Conservation (phyloP, 257 asterid species). For the Fraxinus cuspidata region DNA sequence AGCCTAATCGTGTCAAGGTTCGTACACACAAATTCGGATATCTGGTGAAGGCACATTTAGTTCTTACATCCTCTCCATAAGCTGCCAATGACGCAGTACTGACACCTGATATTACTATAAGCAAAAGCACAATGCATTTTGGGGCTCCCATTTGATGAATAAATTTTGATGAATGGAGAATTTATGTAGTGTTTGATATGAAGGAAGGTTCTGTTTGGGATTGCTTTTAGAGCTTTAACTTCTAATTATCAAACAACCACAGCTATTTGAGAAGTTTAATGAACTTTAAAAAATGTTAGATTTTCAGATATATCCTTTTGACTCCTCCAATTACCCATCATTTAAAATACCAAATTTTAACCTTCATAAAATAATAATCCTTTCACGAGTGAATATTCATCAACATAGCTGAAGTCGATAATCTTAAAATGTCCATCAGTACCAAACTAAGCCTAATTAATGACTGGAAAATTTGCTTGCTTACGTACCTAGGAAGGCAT, state of each 20-base stretch:
- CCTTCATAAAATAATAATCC: not conserved
- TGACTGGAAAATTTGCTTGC: no score
- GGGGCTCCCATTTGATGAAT: conserved; percentile 37
- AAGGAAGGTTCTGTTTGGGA: not conserved
- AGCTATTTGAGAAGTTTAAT: not conserved
- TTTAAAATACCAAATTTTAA: not conserved
- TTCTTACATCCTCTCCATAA: conserved; percentile 26
- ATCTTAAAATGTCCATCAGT: no score
- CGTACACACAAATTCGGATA: conserved; percentile 60
- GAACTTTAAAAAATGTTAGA: no score
- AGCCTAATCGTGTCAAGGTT: conserved; percentile 33
- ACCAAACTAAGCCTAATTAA: no score
- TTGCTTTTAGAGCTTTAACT: not conserved
- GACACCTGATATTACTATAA: conserved; percentile 5
- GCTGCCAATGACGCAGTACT: conserved; percentile 18
- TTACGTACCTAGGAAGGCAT: no score
- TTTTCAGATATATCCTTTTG: not conserved
- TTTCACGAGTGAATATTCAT: no score
- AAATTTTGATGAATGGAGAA: not conserved
- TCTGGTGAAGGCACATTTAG: conserved; percentile 60
- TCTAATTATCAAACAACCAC: not conserved
- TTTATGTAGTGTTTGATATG: not conserved
- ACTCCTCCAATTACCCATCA: not conserved
- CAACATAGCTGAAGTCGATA: no score
- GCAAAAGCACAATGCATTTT: conserved; percentile 20